These are phyloP conservation scores for Saccharomycopsis oosterbeekiorum DNA, from an alignment of 805 yeast species.

Conservation along the genomic window DNA sequence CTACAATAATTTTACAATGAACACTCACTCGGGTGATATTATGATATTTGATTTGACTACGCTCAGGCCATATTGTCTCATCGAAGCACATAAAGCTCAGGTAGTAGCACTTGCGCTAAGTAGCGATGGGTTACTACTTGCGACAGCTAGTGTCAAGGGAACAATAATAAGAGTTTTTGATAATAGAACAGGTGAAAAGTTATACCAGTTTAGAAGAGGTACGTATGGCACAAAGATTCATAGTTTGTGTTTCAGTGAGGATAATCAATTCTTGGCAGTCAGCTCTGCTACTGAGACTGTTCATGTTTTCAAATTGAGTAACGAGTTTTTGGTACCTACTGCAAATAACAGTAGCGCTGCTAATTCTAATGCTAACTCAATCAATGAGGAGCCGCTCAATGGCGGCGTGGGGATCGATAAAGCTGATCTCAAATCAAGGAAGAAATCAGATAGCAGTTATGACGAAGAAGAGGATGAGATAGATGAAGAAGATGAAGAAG, in stretches of 20 bases:
- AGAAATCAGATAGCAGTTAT: constrained; percentile 22
- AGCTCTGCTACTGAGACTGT: constrained; percentile 86
- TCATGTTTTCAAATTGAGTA: constrained; percentile 75
- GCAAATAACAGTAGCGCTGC: neutral
- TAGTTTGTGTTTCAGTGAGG: constrained; percentile 65
- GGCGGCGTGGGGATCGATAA: neutral
- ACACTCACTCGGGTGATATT: constrained; percentile 39
- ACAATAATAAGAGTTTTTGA: constrained; percentile 65
- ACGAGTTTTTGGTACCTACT: constrained; percentile 23
- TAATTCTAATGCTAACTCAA: neutral
- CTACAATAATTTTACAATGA: constrained; percentile 14
- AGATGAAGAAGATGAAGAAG: constrained; percentile 18
- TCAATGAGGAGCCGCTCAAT: neutral
- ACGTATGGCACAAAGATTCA: constrained; percentile 75
- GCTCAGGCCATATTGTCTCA: constrained; percentile 35
- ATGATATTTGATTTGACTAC: constrained; percentile 10
- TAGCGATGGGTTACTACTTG: constrained; percentile 53
- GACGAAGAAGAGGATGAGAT: constrained; percentile 29
- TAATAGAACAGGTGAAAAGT: constrained; percentile 49
- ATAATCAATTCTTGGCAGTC: constrained; percentile 66
- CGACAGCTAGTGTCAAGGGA: constrained; percentile 71
- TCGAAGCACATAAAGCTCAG: constrained; percentile 66
- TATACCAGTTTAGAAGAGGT: constrained; percentile 69
- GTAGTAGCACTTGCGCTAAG: constrained; percentile 57
- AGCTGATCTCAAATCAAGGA: constrained; percentile 8